Percentiles rank a stretch among this genome's conserved stretches.
phyloP scores from a whole-genome alignment of 768 basidiomycete genomes.

The Suillus subaureus region DNA sequence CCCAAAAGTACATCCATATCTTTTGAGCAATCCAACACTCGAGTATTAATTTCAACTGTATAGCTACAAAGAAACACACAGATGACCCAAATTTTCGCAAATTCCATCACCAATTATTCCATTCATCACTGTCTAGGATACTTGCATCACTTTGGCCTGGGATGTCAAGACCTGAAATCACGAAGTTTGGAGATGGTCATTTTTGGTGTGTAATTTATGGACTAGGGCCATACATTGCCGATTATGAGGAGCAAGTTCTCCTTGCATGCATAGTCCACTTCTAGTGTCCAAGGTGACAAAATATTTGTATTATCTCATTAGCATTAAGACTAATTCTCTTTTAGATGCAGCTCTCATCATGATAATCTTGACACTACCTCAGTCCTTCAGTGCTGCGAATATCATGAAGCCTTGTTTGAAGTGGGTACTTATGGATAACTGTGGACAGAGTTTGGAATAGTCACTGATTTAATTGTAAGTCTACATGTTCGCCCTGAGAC shows the following conservation, averaged over 20 bases:
- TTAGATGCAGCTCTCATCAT: not conserved
- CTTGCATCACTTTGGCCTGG: slow-evolving; percentile 13
- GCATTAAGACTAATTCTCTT: not conserved
- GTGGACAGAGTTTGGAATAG: slow-evolving; percentile 38
- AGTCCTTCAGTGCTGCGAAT: not conserved
- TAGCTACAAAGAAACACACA: slow-evolving; percentile 11
- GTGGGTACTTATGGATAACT: slow-evolving; percentile 12
- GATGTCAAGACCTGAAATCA: slow-evolving; percentile 21
- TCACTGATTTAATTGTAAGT: slow-evolving; percentile 35
- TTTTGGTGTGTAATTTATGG: slow-evolving; percentile 23
- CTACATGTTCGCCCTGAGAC: not conserved
- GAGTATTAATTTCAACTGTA: not conserved
- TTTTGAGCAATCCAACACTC: not conserved
- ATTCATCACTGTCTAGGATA: slow-evolving; percentile 18
- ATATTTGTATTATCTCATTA: not conserved
- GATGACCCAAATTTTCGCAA: slow-evolving; percentile 13
- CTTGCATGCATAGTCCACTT: slow-evolving; percentile 17
- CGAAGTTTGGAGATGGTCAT: slow-evolving; percentile 22
- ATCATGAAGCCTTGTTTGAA: not conserved
- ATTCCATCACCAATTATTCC: slow-evolving; percentile 24
- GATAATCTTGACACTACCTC: not conserved
- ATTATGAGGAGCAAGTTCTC: slow-evolving; percentile 24
- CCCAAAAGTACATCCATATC: slow-evolving; percentile 27
- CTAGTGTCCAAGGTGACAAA: slow-evolving; percentile 20
- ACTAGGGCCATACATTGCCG: slow-evolving; percentile 20